Evolutionary conservation across 495 filamentous ascomycete genomes (phyloP), one percentile per base, ranked within the genome.

Genomic region (Stereocaulon alpinum): DNA sequence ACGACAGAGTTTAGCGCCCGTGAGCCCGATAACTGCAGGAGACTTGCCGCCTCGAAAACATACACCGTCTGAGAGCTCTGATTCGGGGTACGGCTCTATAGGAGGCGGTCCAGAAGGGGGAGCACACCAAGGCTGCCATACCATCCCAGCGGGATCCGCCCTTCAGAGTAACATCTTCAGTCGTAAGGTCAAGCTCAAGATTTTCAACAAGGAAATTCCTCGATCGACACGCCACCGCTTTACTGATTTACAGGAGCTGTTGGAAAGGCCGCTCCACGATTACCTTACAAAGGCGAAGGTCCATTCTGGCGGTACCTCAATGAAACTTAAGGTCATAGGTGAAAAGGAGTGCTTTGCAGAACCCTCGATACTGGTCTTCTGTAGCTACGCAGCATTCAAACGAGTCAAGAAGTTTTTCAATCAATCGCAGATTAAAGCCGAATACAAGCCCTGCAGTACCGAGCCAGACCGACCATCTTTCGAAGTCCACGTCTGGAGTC

Each of bases 351-450:
- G 20, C 20, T 60, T 50, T 18, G 66, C 66, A 27, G 59, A 48
- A 48, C 66, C 64, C n/a, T 63, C 60, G 49, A 56, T 70, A 6
- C 60, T 70, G 43, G 59, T 70, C 2, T 52, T 61, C 6, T 68
- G 68, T 55, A 53, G 59, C 24, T 43, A 63, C 12, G 43, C 42
- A 29, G 52, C 30, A 17, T 50, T 18, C 0, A 64, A 60, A 51
- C 60, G 61, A 32, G 49, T 67, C 27, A 56, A 55, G 58, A 56
- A 61, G 30, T 69, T 69, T 48, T 67, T 69, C 59, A 60, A 66
- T 27, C 44, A 61, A 30, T 44, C n/a, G 11, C 52, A 42, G 4
- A 59, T 67, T 9, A 67, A 64, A 43, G 29, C 40, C 17, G 41
- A 59, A 18, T 67, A 59, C 41, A 48, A 67, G 29, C 66, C 66